Base-by-base conservation (phyloP, 495 filamentous ascomycete species). In the Pyrenula aspistea region DNA sequence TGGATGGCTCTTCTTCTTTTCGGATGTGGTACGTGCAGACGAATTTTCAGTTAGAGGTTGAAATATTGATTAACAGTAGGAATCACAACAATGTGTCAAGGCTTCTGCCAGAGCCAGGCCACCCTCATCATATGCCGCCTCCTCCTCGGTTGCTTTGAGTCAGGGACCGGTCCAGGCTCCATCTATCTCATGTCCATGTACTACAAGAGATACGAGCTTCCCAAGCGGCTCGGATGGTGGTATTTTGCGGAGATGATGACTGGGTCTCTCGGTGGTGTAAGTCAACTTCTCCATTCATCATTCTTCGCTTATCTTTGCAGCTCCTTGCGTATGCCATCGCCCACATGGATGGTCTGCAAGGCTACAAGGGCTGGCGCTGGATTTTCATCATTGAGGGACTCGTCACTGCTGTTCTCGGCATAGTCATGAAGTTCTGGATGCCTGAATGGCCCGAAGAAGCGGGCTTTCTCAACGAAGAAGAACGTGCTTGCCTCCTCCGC, bases 351-450 rank as follows among this genome's bases (percentile, higher is more conserved):
- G 75, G 71, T 0, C 56, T 67, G 59, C 70, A 60, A 61, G 71
- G 23, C 25, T 75, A 69, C 54, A 70, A 78, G 59, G 78, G 77
- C 8, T 85, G 81, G 83, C 73, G 82, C 53, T 84, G 82, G 75
- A 84, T 87, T 53, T 80, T 87, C 63, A 73, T 77, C 31, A 77
- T 87, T 49, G 84, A 87, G 62, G 82, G 82, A 0, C 57, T 83
- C 12, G 73, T 86, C 55, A 76, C 84, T 57, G 77, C 78, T 36
- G 71, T 76, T 24, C 62, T 80, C 1, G 74, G 78, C 24, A 64
- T 75, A 22, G 57, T 68, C 10, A 68, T 77, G 21, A 80, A 74
- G 51, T 79, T 74, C 63, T 52, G 50, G 50, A 73, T 85, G 59
- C 79, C 82, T 2, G 81, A 80, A 25, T 75, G 61, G 15, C 66